These are phyloP conservation scores for Fraxinus ornus DNA, from an alignment of 305 asterid species.

Conservation along the genomic window DNA sequence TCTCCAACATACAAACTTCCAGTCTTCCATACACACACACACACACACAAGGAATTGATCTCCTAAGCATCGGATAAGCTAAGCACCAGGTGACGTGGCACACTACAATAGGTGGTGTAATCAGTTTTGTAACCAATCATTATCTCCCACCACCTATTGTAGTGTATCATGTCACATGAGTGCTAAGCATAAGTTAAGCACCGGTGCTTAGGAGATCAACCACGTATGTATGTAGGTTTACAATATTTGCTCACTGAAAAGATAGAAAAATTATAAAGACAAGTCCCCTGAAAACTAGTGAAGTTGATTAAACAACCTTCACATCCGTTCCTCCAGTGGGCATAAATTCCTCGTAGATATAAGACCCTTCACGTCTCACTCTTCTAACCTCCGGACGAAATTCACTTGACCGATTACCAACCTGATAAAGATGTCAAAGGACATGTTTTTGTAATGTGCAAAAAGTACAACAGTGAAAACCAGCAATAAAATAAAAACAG, in stretches of 20 bases:
- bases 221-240: background rate
- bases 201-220: background rate
- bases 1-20: background rate
- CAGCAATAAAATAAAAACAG: background rate
- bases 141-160: too few relatives aligned
- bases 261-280: background rate
- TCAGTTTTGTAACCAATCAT: too few relatives aligned
- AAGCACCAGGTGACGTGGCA: background rate
- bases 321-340: constrained; percentile 99
- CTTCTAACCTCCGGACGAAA: constrained; percentile 95
- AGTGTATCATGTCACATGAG: background rate
- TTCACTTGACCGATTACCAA: constrained; percentile 99
- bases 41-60: background rate
- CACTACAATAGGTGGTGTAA: too few relatives aligned
- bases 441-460: background rate
- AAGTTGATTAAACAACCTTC: constrained; percentile 53
- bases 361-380: constrained; percentile 98
- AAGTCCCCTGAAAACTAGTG: background rate
- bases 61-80: background rate
- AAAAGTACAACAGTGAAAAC: background rate
- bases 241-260: background rate
- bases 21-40: background rate
- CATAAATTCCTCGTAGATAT: constrained; percentile 98
- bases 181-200: background rate
- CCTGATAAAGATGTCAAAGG: constrained; percentile 45